Evolutionary conservation across 441 rosid genomes (phyloP).

Genomic region (Viola pubescens): DNA sequence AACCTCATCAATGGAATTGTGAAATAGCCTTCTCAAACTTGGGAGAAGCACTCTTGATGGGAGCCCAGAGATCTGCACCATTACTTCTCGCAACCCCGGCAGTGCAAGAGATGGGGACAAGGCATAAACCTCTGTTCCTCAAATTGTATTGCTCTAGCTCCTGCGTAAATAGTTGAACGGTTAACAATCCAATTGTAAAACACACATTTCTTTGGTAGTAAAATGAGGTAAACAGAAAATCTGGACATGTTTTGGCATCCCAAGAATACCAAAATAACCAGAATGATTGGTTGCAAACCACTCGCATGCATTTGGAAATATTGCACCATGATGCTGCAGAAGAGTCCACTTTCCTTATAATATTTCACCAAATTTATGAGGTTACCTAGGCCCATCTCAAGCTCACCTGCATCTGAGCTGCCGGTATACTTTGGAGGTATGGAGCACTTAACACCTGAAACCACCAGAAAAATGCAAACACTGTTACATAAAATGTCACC

Average conservation of each 20-base stretch:
- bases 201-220: not conserved
- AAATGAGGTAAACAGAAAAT: no score
- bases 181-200: not conserved
- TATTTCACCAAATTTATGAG: not conserved
- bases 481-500: conserved; percentile 8
- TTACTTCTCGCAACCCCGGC: conserved; percentile 73
- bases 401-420: conserved; percentile 49
- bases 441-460: conserved; percentile 90
- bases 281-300: no score
- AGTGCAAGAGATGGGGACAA: conserved; percentile 67
- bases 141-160: conserved; percentile 50
- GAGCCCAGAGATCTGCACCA: conserved; percentile 97
- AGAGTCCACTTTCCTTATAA: no score
- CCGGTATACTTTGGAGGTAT: conserved; percentile 55
- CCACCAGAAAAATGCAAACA: conserved; percentile 15
- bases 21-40: conserved; percentile 33
- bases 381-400: conserved; percentile 5
- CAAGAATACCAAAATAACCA: not conserved
- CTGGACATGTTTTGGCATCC: not conserved
- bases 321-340: no score
- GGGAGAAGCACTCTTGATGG: conserved; percentile 66
- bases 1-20: conserved; percentile 16
- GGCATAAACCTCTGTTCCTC: conserved; percentile 69
- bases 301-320: no score
- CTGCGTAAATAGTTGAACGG: conserved; percentile 22